Base-by-base conservation (phyloP, 2,329 filamentous ascomycete genomes). In the Aspergillus versicolor region DNA sequence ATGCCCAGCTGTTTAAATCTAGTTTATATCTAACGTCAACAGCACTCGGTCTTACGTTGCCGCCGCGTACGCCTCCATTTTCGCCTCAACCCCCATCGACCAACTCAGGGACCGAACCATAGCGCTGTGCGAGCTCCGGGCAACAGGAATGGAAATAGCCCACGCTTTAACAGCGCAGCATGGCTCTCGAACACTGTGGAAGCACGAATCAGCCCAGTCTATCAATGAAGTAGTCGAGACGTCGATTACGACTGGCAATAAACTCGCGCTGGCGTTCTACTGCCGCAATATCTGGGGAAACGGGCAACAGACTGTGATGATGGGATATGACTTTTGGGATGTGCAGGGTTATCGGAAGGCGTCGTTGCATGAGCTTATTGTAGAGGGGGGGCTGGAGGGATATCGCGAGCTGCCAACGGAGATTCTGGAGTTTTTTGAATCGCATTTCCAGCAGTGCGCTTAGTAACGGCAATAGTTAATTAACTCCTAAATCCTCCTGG, bases 281-380 rank as follows among this genome's bases (percentile, higher is more conserved):
- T 61, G 63, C 32, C 61, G 62, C n/a, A 59, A 57, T 11, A 45
- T 62, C 3, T 64, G 63, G 63, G 63, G 56, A n/a, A 45, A 48
- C 9, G 62, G 62, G 27, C 21, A 58, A 8, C 30, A 48, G 47
- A 12, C 13, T 1, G 27, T 47, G 13, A 54, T 57, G 46, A 11
- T 64, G 24, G 48, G 49, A 6, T 17, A 42, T 12, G 60, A 65
- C 40, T 12, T 65, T 2, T 65, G 62, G 62, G 58, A 63, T 15
- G 47, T 61, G 4, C 5, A 38, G 30, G 45, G 13, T 3, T 48
- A 38, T 9, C 12, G 15, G 15, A 48, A 48, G 19, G 45, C 45
- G 17, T 12, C n/a, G 12, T 48, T 48, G 19, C n/a, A 30, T 11
- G 45, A 37, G 7, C 30, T 48, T 5, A 22, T 48, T n/a, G 19